Percentiles rank a stretch among this genome's conserved stretches.
Conservation (phyloP, 331 rosid species). For the Saraca asoca region DNA sequence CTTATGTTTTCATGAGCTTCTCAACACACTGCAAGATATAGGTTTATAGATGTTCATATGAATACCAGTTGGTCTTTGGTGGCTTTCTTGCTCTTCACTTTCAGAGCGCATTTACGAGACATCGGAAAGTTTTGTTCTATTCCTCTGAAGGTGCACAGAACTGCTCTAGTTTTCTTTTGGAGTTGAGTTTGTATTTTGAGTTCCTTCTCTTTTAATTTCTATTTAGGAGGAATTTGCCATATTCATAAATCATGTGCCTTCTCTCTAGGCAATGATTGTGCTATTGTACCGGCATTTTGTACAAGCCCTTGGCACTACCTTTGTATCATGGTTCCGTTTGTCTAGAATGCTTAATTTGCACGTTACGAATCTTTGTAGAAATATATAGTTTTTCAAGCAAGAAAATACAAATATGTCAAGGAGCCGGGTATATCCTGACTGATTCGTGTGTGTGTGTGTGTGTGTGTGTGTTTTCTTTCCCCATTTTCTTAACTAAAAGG, state of each 20-base stretch:
- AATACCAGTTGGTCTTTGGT: slow-evolving; percentile 35
- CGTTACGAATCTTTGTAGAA: slow-evolving; percentile 12
- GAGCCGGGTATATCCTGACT: too few relatives aligned
- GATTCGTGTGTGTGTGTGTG: too few relatives aligned
- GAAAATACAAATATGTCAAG: background rate
- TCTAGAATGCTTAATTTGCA: slow-evolving; percentile 30
- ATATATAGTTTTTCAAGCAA: slow-evolving; percentile 13
- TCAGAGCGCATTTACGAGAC: slow-evolving; percentile 32
- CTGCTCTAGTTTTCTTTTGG: slow-evolving; percentile 39
- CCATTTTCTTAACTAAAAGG: too few relatives aligned
- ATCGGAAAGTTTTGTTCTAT: slow-evolving; percentile 36
- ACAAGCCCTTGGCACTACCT: background rate
- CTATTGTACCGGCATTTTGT: slow-evolving; percentile 16
- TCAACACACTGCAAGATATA: slow-evolving; percentile 29
- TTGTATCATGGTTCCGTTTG: slow-evolving; percentile 17
- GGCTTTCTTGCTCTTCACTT: slow-evolving; percentile 23
- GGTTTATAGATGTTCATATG: slow-evolving; percentile 38
- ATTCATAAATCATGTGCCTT: slow-evolving; percentile 34
- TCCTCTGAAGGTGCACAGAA: slow-evolving; percentile 32
- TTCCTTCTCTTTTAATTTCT: slow-evolving; percentile 20
- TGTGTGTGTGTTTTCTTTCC: too few relatives aligned
- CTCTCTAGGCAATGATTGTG: slow-evolving; percentile 12
- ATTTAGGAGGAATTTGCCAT: slow-evolving; percentile 33
- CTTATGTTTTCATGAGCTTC: slow-evolving; percentile 10
- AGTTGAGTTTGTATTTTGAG: slow-evolving; percentile 30